Base-by-base conservation (phyloP, 2,329 filamentous ascomycete species). In the Colletotrichum tabaci region DNA sequence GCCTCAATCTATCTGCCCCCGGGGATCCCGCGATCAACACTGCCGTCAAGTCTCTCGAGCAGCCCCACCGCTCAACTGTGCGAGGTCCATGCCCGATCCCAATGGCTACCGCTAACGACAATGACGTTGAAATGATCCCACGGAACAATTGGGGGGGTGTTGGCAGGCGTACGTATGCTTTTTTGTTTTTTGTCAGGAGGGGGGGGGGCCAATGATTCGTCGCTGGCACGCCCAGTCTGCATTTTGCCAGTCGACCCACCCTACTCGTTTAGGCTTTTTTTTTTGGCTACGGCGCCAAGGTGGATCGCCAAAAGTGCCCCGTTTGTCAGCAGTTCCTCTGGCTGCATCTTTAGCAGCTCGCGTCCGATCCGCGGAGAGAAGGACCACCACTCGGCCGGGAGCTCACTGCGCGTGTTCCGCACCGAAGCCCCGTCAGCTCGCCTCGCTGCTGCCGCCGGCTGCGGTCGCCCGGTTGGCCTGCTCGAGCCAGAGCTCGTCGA, bases 401-500 rank as follows among this genome's bases (percentile, higher is more conserved):
- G n/a, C 53, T 52, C 47, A 8, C 26, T 52, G 16, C 21, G 18
- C 23, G 44, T n/a, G 52, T 63, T 47, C 40, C 58, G 60, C 56
- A 16, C 61, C 49, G 55, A 47, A 40, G 35, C 55, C 23, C 12
- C 26, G 55, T 72, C 61, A 72, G 70, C 61, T 71, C 66, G 63
- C n/a, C 21, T 71, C 70, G 66, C 61, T 26, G 26, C 26, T 26
- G 26, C 26, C 55, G 61, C 65, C 50, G 58, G 66, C 65, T 52
- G 53, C 58, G 35, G 73, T 53, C 21, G 71, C 61, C 23, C 67
- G 62, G 44, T 52, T 67, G 50, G 57, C 53, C 30, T 82, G 80
- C 9, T 81, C 80, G 57, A 76, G 81, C 81, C 81, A 83, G 49
- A 77, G 73, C 42, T 82, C 82, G 13, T 82, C 77, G 16, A 78